A percentile compares a stretch with the other conserved stretches of the same genome.
These are phyloP conservation scores for Fraxinus velutina DNA, from an alignment of 305 asterid genomes.

Conservation along the genomic window DNA sequence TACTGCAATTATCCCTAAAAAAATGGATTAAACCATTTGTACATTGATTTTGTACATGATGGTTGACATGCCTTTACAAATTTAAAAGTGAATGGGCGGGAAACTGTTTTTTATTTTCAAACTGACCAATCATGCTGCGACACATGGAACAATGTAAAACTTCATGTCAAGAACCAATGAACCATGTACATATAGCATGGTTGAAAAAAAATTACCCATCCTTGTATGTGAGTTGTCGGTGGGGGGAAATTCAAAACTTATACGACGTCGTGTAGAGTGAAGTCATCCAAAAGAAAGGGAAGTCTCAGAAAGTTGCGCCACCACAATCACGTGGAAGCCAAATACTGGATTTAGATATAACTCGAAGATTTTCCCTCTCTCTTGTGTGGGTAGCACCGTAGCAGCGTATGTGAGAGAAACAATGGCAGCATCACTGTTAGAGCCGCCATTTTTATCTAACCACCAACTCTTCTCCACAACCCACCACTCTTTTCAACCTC, in stretches of 20 bases:
- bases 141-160: too few relatives aligned
- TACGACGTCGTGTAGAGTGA: not conserved
- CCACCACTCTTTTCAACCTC: slow-evolving; percentile 25
- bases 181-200: too few relatives aligned
- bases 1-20: too few relatives aligned
- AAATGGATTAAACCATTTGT: too few relatives aligned
- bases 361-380: not conserved
- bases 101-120: too few relatives aligned
- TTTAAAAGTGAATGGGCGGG: too few relatives aligned
- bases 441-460: slow-evolving; percentile 34
- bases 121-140: too few relatives aligned
- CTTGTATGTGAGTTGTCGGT: too few relatives aligned
- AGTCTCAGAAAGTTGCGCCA: not conserved
- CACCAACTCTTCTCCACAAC: slow-evolving; percentile 19
- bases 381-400: not conserved
- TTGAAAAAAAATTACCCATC: too few relatives aligned
- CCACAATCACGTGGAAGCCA: slow-evolving; percentile 22
- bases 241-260: not conserved
- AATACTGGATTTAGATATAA: slow-evolving; percentile 22
- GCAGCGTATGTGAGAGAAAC: not conserved
- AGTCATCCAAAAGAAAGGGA: not conserved
- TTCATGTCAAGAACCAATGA: too few relatives aligned
- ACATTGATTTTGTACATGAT: too few relatives aligned
- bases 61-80: too few relatives aligned
- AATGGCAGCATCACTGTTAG: slow-evolving; percentile 23